These are phyloP conservation scores for Fusarium sp. DNA, from an alignment of 2,329 filamentous ascomycete genomes.

Conservation along the genomic window DNA sequence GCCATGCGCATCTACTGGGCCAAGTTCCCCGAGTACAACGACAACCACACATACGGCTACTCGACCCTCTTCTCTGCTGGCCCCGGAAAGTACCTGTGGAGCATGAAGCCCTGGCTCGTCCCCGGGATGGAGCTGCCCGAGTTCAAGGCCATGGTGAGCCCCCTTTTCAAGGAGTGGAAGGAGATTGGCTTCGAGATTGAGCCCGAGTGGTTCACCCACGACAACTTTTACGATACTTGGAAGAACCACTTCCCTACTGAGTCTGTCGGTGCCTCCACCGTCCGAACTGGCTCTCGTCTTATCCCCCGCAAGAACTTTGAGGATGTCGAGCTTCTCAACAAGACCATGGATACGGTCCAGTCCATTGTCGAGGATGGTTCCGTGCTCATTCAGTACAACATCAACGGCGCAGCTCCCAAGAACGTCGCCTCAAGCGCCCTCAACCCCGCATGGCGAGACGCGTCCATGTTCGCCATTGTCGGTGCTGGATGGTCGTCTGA, in stretches of 20 bases:
- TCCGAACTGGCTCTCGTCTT: constrained; percentile 54
- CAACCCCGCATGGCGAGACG: constrained; percentile 61
- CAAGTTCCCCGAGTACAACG: constrained; percentile 48
- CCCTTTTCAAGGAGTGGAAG: constrained; percentile 48
- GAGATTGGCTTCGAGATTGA: constrained; percentile 45
- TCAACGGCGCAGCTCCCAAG: constrained; percentile 35
- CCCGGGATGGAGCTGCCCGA: constrained; percentile 50
- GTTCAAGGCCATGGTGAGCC: constrained; percentile 49
- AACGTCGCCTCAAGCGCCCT: constrained; percentile 49
- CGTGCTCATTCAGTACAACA: constrained; percentile 42
- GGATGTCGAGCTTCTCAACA: constrained; percentile 23
- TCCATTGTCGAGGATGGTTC: constrained; percentile 39
- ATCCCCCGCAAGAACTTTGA: constrained; percentile 52
- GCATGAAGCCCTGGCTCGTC: constrained; percentile 52
- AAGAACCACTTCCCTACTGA: constrained; percentile 54
- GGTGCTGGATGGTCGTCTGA: constrained; percentile 32
- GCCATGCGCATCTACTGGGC: constrained; percentile 50
- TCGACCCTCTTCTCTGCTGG: constrained; percentile 33
- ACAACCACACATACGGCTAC: constrained; percentile 47
- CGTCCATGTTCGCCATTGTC: constrained; percentile 51
- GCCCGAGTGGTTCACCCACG: constrained; percentile 50
- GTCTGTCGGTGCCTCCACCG: constrained; percentile 35
- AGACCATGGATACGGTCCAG: constrained; percentile 38
- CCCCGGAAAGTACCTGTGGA: constrained; percentile 43
- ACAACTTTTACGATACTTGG: constrained; percentile 54